Evolutionary conservation across 192 early-diverging fungal genomes (phyloP).

Genomic region (Allomyces macrogynus): DNA sequence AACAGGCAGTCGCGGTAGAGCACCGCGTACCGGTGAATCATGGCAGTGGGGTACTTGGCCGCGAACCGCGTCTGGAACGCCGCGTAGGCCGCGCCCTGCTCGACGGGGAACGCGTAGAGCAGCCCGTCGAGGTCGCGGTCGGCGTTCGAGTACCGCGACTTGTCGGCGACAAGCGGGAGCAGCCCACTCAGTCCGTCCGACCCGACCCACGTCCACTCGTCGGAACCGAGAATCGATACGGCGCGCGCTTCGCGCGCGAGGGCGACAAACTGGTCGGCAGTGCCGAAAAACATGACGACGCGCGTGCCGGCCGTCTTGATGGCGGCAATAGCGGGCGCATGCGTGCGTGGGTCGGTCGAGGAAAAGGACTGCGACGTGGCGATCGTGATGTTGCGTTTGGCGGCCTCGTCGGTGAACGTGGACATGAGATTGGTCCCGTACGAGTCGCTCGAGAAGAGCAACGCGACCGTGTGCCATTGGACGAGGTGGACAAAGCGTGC

Average conservation of each 20-base stretch:
- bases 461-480: background rate
- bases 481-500: background rate
- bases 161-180: background rate
- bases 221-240: background rate
- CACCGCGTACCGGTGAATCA: background rate
- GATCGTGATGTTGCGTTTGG: background rate
- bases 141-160: background rate
- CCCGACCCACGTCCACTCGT: background rate
- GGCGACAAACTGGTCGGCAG: background rate
- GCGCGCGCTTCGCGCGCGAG: background rate
- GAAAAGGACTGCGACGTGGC: background rate
- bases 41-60: background rate
- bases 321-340: background rate
- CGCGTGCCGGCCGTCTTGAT: background rate
- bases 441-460: background rate
- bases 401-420: background rate
- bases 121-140: background rate
- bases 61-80: background rate
- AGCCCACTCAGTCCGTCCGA: background rate
- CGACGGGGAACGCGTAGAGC: background rate
- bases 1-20: background rate
- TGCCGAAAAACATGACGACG: background rate
- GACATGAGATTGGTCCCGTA: background rate
- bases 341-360: background rate
- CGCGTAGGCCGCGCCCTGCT: background rate